Evolutionary conservation across 2,329 filamentous ascomycete genomes (phyloP).

Genomic region (Coleophoma cylindrospora): DNA sequence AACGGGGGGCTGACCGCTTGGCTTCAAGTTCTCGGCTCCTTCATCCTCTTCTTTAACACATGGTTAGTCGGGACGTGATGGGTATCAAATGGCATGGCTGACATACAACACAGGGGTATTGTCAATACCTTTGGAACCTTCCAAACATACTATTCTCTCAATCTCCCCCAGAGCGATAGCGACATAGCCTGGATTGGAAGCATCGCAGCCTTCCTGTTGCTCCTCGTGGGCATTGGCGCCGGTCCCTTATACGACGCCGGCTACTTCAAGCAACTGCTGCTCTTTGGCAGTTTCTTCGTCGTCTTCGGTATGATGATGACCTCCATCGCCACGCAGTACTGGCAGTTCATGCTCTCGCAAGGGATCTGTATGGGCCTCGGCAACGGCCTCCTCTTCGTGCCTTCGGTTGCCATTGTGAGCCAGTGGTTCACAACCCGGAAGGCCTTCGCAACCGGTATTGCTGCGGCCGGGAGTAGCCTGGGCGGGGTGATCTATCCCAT

Average conservation of each 20-base stretch:
- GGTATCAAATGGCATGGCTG: background rate
- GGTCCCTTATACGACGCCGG: constrained; percentile 45
- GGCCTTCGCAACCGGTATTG: constrained; percentile 27
- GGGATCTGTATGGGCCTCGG: constrained; percentile 40
- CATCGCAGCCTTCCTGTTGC: constrained; percentile 39
- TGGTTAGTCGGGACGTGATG: constrained; percentile 9
- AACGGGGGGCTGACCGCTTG: constrained; percentile 25
- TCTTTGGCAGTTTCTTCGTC: constrained; percentile 33
- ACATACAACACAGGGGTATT: constrained; percentile 25
- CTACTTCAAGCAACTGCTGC: constrained; percentile 33
- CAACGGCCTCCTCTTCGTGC: constrained; percentile 33
- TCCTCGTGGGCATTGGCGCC: constrained; percentile 34
- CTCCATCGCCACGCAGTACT: constrained; percentile 32
- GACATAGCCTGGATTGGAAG: constrained; percentile 41
- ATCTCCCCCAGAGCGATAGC: constrained; percentile 25
- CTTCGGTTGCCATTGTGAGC: constrained; percentile 55
- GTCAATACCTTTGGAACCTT: constrained; percentile 47
- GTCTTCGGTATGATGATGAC: constrained; percentile 42
- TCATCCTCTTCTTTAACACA: constrained; percentile 23
- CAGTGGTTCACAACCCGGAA: constrained; percentile 32
- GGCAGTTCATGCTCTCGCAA: constrained; percentile 39
- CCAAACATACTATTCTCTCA: constrained; percentile 39
- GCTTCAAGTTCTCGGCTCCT: constrained; percentile 21
- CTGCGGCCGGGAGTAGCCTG: constrained; percentile 48
- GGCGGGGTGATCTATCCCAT: constrained; percentile 61